Percentiles rank a stretch among this genome's conserved stretches.
These are phyloP conservation scores for Thermoascus crustaceus DNA, from an alignment of 2,329 filamentous ascomycete genomes.

Conservation along the genomic window DNA sequence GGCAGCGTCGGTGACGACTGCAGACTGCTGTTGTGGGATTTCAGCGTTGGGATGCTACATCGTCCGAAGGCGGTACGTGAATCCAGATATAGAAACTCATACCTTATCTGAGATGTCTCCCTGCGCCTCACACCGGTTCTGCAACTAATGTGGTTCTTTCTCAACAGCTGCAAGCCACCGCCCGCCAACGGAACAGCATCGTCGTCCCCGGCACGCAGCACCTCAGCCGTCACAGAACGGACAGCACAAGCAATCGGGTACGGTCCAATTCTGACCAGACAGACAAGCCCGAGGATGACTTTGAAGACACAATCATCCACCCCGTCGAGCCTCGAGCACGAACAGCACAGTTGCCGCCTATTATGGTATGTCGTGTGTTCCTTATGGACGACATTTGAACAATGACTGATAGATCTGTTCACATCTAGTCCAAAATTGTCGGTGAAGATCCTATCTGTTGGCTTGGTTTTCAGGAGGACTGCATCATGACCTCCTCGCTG, in stretches of 20 bases:
- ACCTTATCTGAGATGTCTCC: slow-evolving; percentile 7
- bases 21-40: slow-evolving; percentile 88
- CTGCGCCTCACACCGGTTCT: background rate
- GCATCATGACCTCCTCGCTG: slow-evolving; percentile 86
- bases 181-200: slow-evolving; percentile 33
- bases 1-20: slow-evolving; percentile 94
- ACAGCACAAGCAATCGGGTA: slow-evolving; percentile 52
- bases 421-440: slow-evolving; percentile 64
- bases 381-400: slow-evolving; percentile 4
- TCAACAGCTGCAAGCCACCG: slow-evolving; percentile 25
- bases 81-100: slow-evolving; percentile 9
- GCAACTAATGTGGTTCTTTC: slow-evolving; percentile 4
- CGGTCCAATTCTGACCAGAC: slow-evolving; percentile 65
- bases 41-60: slow-evolving; percentile 92
- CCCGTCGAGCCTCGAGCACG: slow-evolving; percentile 74
- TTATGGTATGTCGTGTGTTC: slow-evolving; percentile 58
- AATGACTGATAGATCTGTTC: background rate
- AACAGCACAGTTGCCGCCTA: slow-evolving; percentile 80
- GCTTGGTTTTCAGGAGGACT: slow-evolving; percentile 88
- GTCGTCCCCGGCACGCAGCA: slow-evolving; percentile 18
- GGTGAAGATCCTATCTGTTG: slow-evolving; percentile 82
- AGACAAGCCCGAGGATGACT: slow-evolving; percentile 35
- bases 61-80: slow-evolving; percentile 70
- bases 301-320: slow-evolving; percentile 60
- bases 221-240: slow-evolving; percentile 54